Conservation (phyloP, 1,284 basidiomycete genomes). For the Exsudoporus floridanus region DNA sequence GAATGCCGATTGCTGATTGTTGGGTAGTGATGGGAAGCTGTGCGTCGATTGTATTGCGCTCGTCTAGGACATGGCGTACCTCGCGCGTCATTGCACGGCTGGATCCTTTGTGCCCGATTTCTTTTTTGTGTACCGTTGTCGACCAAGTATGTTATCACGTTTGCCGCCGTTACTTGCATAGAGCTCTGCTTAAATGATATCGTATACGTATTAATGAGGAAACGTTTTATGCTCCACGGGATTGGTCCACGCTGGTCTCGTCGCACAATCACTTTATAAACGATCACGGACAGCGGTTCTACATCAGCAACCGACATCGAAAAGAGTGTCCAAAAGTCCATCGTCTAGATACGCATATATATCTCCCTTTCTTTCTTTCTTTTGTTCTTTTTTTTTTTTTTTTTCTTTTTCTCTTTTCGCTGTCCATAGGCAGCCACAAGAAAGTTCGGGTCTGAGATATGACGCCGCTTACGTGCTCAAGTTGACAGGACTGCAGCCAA, state of each 20-base stretch:
- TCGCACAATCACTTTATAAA: background rate
- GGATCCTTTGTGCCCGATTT: background rate
- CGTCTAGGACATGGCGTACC: conserved; percentile 9
- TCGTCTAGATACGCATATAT: no score
- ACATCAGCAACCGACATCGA: background rate
- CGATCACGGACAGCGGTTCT: background rate
- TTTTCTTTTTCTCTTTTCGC: conserved; percentile 3
- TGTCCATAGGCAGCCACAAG: conserved; percentile 3
- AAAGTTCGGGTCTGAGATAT: background rate
- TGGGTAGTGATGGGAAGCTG: conserved; percentile 31
- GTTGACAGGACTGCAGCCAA: conserved; percentile 11
- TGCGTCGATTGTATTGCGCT: conserved; percentile 32
- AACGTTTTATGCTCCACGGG: no score
- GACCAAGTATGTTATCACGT: conserved; percentile 2
- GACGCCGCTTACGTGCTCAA: background rate
- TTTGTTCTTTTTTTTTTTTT: no score
- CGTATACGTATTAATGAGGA: conserved; percentile 17
- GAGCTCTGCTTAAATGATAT: conserved; percentile 6
- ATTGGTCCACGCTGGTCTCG: background rate
- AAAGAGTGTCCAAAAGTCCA: background rate
- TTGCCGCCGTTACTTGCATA: conserved; percentile 1
- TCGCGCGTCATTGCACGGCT: no score
- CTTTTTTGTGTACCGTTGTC: background rate
- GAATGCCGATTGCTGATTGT: conserved; percentile 8
- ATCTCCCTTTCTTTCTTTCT: no score